These are phyloP conservation scores for Phytophthora boehmeriae DNA, from an alignment of 352 stramenopile genomes.

Conservation along the genomic window DNA sequence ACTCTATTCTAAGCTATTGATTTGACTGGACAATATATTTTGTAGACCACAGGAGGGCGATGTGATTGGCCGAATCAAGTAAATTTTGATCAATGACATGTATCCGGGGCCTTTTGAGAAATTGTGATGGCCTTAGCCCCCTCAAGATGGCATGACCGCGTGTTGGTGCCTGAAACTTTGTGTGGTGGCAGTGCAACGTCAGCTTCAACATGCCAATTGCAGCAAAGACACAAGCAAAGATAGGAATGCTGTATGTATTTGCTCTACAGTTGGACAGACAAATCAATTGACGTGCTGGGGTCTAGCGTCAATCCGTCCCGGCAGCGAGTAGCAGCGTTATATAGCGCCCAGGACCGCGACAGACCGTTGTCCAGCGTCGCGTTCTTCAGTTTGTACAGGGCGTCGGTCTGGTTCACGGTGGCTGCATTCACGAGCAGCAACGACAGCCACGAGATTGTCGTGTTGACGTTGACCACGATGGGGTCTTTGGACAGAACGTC, in stretches of 20 bases:
- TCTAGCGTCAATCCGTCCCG: conserved; percentile 17
- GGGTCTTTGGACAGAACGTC: conserved; percentile 70
- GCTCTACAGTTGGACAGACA: conserved; percentile 16
- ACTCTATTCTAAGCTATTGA: too few relatives aligned
- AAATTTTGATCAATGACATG: too few relatives aligned
- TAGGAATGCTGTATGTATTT: neutral
- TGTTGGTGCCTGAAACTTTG: too few relatives aligned
- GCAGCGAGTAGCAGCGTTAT: conserved; percentile 61
- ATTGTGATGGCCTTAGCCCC: too few relatives aligned
- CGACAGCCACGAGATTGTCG: conserved; percentile 65
- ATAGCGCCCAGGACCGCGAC: conserved; percentile 71
- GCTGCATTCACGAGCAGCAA: conserved; percentile 77
- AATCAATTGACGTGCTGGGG: conserved; percentile 2
- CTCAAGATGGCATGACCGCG: too few relatives aligned
- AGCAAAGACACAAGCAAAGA: conserved; percentile 3
- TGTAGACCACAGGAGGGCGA: too few relatives aligned
- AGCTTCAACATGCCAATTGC: neutral
- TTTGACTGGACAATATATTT: too few relatives aligned
- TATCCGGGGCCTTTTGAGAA: too few relatives aligned
- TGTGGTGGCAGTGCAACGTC: neutral
- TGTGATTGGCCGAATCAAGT: too few relatives aligned
- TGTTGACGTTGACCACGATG: conserved; percentile 45
- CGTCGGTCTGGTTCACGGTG: conserved; percentile 51
- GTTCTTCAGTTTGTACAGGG: conserved; percentile 49
- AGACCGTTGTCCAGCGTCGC: conserved; percentile 72